Conservation (phyloP, 1,284 basidiomycete genomes). For the Xerocomus cyaneibrunnescens region DNA sequence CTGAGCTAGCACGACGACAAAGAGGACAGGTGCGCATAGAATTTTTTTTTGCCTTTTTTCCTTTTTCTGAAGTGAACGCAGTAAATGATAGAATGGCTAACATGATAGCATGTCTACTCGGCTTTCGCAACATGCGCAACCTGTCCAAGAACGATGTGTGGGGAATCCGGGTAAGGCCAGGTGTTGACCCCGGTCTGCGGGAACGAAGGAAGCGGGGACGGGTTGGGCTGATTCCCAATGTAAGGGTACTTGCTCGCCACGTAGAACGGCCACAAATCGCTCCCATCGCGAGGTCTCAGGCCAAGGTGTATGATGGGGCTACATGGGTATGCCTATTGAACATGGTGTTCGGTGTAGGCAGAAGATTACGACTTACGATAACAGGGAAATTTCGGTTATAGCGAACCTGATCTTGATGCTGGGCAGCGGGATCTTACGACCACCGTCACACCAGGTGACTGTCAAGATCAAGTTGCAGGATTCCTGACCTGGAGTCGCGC, state of each 20-base stretch:
- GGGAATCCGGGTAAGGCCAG: slow-evolving; percentile 5
- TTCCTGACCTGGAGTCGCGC: not conserved
- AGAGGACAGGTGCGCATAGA: too few species aligned
- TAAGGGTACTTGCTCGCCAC: slow-evolving; percentile 11
- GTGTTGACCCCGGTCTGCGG: not conserved
- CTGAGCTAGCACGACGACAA: too few species aligned
- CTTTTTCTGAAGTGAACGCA: too few species aligned
- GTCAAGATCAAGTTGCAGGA: not conserved
- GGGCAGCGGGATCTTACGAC: slow-evolving; percentile 2
- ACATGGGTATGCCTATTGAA: not conserved
- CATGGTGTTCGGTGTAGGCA: not conserved
- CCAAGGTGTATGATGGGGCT: slow-evolving; percentile 7
- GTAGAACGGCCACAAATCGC: slow-evolving; percentile 6
- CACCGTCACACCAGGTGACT: slow-evolving; percentile 9
- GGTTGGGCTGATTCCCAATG: slow-evolving; percentile 1
- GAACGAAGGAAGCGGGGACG: slow-evolving; percentile 15
- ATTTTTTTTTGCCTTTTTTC: too few species aligned
- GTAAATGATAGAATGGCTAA: too few species aligned
- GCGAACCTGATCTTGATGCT: slow-evolving; percentile 8
- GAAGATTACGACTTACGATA: slow-evolving; percentile 3
- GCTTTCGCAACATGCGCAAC: slow-evolving; percentile 1
- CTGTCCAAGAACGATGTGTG: slow-evolving; percentile 6
- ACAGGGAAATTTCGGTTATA: not conserved
- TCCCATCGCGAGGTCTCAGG: not conserved
- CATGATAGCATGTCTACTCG: not conserved